Conservation (phyloP, 129 eudicot genomes). For the Rutidosis leptorrhynchoides region DNA sequence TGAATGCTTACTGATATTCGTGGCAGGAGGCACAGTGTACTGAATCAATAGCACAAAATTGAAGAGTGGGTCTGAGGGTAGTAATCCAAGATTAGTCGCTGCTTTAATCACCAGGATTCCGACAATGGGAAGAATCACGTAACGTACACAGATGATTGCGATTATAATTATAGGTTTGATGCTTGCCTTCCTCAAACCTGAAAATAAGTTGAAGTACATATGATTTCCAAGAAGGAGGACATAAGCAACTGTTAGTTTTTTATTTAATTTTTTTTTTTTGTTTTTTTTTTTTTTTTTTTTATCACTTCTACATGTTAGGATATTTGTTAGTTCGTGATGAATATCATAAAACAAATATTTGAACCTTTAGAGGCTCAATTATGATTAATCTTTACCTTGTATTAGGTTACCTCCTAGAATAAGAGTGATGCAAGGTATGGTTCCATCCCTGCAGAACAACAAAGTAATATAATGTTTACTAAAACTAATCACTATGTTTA, state of each 20-base stretch:
- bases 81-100: slow-evolving; percentile 54
- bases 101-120: slow-evolving; percentile 67
- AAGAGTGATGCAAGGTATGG: slow-evolving; percentile 85
- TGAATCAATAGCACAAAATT: slow-evolving; percentile 78
- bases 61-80: slow-evolving; percentile 77
- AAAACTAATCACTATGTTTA: background rate
- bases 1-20: slow-evolving; percentile 59
- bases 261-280: too few relatives aligned
- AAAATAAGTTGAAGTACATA: background rate
- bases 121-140: slow-evolving; percentile 47
- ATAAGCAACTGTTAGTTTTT: too few relatives aligned
- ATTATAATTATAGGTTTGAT: slow-evolving; percentile 36
- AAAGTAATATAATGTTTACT: background rate
- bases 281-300: too few relatives aligned
- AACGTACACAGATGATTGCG: slow-evolving; percentile 58
- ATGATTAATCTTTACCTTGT: slow-evolving; percentile 53
- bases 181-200: slow-evolving; percentile 58
- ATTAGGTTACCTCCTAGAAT: slow-evolving; percentile 90
- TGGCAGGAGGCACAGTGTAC: slow-evolving; percentile 83
- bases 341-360: background rate
- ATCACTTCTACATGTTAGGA: too few relatives aligned
- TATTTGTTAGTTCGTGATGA: background rate
- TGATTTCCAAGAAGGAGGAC: background rate
- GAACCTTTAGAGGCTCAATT: background rate
- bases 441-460: slow-evolving; percentile 65